Base-by-base conservation (phyloP, 2,329 filamentous ascomycete species). In the Eutypella sp. region DNA sequence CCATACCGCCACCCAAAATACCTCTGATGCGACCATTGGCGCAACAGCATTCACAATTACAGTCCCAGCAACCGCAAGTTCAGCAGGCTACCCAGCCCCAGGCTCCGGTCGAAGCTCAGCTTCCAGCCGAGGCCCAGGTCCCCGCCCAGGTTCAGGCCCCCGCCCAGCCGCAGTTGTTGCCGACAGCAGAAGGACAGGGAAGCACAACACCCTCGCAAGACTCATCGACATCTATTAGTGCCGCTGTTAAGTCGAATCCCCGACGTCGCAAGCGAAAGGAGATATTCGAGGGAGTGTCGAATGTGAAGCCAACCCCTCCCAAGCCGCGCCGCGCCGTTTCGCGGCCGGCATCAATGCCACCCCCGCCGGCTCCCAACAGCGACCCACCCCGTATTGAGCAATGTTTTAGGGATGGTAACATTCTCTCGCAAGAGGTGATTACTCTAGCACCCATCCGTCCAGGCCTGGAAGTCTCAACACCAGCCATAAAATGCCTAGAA, bases 201-300 rank as follows among this genome's bases (percentile, higher is more conserved):
- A 20, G 36, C 44, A 20, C n/a, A 51, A 53, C 44, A 8, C 38
- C 46, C 11, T 37, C 48, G 20, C 45, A 47, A 25, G 25, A 33
- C 8, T 40, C 48, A 9, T 44, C 45, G 10, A 69, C 60, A 47
- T 77, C 76, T 3, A 79, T 79, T n/a, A 60, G 72, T 4, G 66
- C 69, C 8, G 71, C 74, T 2, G 75, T 79, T 47, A 79, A 79
- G 56, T 63, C 64, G 9, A 70, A 74, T 33, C 68, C 68, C 5
- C 68, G 73, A 19, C 63, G 68, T 33, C 66, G 74, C 47, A 76
- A 73, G 56, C 67, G 69, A 13, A 76, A 75, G 38, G 40, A 37
- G 19, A 47, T 53, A 5, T 49, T 54, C 11, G 51, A 52, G n/a
- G 47, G 49, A 13, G n/a, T n/a, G n/a, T 23, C 20, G 13, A 39